Evolutionary conservation across 495 filamentous ascomycete genomes (phyloP), one percentile per base, ranked within the genome.

Genomic region (Xylaria venustula): DNA sequence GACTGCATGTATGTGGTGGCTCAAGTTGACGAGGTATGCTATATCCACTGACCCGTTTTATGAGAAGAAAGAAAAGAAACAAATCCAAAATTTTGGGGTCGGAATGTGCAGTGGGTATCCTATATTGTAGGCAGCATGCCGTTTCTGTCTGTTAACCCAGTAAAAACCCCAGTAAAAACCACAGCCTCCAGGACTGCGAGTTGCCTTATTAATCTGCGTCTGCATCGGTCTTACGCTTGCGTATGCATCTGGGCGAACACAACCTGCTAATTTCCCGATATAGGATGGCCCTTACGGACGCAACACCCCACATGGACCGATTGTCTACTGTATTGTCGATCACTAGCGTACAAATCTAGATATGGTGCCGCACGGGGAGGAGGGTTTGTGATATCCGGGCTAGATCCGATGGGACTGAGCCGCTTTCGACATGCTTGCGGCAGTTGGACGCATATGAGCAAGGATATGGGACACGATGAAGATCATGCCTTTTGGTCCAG

Each of bases 401-500:
- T 52, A 19, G 37, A 60, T 60, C 57, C 57, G 57, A 60, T 45
- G 57, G 57, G 48, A 40, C 47, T 52, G 49, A 46, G 47, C 40
- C 47, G 48, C 36, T 28, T 44, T 52, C 45, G 36, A 36, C 57
- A 51, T 52, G 57, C 45, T 17, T 34, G 44, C 17, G 36, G 54
- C 19, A 44, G 54, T 36, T 41, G 34, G 45, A 23, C 40, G 45
- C 44, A 58, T 49, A 17, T 40, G 15, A 34, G 5, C 19, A 58
- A 49, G 55, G 55, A 49, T 48, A 58, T 7, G 26, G 15, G 22
- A 25, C 11, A 32, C 42, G 20, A 45, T 17, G 20, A 42, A 48
- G 47, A 52, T 51, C 47, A 52, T 36, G 17, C 26, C 54, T 52
- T 40, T 41, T 17, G 37, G 34, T 51, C 57, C 57, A 17, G 47